Evolutionary conservation across 2,329 filamentous ascomycete genomes (phyloP), one percentile per base, ranked within the genome.

Genomic region (Microcyclospora pomicola): DNA sequence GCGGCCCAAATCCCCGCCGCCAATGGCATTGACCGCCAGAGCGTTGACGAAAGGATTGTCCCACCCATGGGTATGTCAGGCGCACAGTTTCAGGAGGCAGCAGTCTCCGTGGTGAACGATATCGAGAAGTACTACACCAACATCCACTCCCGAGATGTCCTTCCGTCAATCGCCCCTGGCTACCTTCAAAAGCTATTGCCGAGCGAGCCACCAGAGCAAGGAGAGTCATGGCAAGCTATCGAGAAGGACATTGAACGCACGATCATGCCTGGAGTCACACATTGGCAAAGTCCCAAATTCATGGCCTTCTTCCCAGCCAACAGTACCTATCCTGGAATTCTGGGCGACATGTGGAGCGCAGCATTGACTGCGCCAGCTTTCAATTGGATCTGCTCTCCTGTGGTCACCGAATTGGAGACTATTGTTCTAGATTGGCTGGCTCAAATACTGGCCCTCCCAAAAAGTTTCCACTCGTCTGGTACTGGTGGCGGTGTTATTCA

Each of bases 381-480:
- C 69, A 96, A 96, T 63, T 96, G 88, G 88, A 77, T 95, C 46
- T 95, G 88, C 63, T 86, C 80, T 5, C 88, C 88, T 1, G 86
- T 82, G 6, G 80, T 91, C 13, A 96, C 88, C 0, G 88, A 96
- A 64, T 72, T 96, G 34, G 88, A 96, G 67, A 94, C 87, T 0
- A 72, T 95, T 15, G 80, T 94, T 32, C 71, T 95, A 58, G 88
- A 96, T 61, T 96, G 88, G 87, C 65, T 95, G 3, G 84, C 80
- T 12, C 75, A 80, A 57, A 71, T 85, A 7, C 61, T 95, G 10
- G 75, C 65, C 1, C 66, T 96, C 15, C 86, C 88, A 0, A 62
- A 71, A 9, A 80, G 73, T 48, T 96, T 79, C 55, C 65, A 81
- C 14, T 88, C 81, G 34, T 75, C 77, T 0, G 80, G 77, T 0